Evolutionary conservation across 768 basidiomycete species (phyloP).

Genomic region (Xanthoconium purpureum): DNA sequence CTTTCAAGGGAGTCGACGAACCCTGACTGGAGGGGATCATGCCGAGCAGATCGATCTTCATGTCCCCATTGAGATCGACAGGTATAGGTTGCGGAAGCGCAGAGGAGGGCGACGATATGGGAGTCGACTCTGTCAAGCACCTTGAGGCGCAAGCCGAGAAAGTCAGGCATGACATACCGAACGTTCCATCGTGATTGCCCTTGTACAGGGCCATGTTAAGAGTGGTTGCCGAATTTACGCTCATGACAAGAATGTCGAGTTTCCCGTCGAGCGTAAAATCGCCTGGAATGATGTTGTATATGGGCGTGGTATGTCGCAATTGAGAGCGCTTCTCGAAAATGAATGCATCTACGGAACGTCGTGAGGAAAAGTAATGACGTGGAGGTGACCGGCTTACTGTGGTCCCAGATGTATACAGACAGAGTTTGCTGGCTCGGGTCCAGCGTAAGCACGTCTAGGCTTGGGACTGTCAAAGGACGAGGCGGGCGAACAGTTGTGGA

Average conservation of each 20-base stretch:
- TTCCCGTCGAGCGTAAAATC: constrained; percentile 93
- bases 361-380: constrained; percentile 2
- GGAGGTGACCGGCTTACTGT: constrained; percentile 47
- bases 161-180: constrained; percentile 46
- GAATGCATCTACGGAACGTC: constrained; percentile 50
- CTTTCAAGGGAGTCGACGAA: constrained; percentile 43
- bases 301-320: constrained; percentile 52
- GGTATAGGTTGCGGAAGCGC: constrained; percentile 77
- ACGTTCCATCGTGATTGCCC: constrained; percentile 58
- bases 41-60: constrained; percentile 87
- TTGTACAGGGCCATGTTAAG: constrained; percentile 71
- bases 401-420: constrained; percentile 78
- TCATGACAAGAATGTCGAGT: constrained; percentile 89
- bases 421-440: constrained; percentile 73
- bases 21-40: constrained; percentile 42
- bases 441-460: constrained; percentile 78
- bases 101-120: constrained; percentile 60
- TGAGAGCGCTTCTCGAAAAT: constrained; percentile 47
- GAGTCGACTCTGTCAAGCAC: constrained; percentile 24
- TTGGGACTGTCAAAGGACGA: constrained; percentile 29
- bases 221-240: constrained; percentile 47
- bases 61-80: constrained; percentile 82
- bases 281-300: constrained; percentile 85
- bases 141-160: neutral
- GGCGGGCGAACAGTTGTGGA: constrained; percentile 2